Percentiles rank a stretch among this genome's conserved stretches.
These are phyloP conservation scores for Hygrophoropsis aurantiaca DNA, from an alignment of 768 basidiomycete species.

Conservation along the genomic window DNA sequence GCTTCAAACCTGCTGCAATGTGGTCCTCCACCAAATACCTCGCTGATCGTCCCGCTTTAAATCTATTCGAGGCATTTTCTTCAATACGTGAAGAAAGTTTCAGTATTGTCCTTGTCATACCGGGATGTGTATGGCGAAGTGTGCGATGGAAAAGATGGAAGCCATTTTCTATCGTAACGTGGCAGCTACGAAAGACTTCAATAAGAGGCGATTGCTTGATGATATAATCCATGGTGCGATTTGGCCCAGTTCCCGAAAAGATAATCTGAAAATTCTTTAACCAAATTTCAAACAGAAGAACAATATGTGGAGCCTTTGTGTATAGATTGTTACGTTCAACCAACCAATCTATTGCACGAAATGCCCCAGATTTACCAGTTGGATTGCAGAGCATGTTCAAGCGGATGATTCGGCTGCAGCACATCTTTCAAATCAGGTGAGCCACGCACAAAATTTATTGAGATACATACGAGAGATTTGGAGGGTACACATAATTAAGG, in stretches of 20 bases:
- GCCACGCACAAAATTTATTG: too few relatives aligned
- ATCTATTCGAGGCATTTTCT: conserved; percentile 9
- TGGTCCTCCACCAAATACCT: conserved; percentile 14
- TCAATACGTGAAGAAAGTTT: conserved; percentile 1
- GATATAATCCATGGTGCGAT: conserved; percentile 31
- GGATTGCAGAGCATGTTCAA: conserved; percentile 26
- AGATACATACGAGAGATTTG: conserved; percentile 1
- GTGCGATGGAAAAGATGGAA: conserved; percentile 21
- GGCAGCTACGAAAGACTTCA: conserved; percentile 28
- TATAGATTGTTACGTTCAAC: conserved; percentile 31
- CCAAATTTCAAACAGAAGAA: too few relatives aligned
- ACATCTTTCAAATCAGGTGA: too few relatives aligned
- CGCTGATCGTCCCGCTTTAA: conserved; percentile 9
- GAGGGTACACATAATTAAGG: conserved; percentile 18
- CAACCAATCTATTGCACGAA: conserved; percentile 30
- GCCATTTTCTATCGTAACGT: conserved; percentile 11
- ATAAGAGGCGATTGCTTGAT: conserved; percentile 34
- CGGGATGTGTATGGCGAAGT: conserved; percentile 22
- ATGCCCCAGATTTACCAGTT: conserved; percentile 21
- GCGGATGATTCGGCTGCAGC: conserved; percentile 3
- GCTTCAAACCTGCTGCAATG: conserved; percentile 7
- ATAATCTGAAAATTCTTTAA: conserved; percentile 24
- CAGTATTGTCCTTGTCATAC: conserved; percentile 26
- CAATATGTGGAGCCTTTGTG: too few relatives aligned
- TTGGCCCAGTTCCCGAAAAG: conserved; percentile 34